These are phyloP conservation scores for Pseudogymnoascus sp. DNA, from an alignment of 2,329 filamentous ascomycete genomes.

Conservation along the genomic window DNA sequence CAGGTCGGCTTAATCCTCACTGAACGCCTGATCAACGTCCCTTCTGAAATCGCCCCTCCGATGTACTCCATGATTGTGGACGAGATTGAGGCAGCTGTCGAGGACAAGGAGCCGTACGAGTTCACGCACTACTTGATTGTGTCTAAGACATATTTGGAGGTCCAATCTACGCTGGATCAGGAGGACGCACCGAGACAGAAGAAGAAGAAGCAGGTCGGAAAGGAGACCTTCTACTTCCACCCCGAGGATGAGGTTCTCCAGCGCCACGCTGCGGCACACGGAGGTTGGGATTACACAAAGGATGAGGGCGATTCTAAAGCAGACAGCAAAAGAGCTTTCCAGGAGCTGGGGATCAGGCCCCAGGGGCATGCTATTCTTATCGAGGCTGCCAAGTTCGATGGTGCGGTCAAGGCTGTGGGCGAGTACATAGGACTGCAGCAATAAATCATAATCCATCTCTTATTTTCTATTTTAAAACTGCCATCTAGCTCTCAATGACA, in stretches of 20 bases:
- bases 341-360: conserved; percentile 82
- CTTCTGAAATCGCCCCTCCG: conserved; percentile 82
- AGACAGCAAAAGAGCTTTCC: conserved; percentile 90
- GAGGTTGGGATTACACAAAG: conserved; percentile 70
- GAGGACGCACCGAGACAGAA: conserved; percentile 53
- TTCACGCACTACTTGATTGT: conserved; percentile 91
- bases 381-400: conserved; percentile 67
- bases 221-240: conserved; percentile 80
- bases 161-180: conserved; percentile 69
- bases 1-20: conserved; percentile 82
- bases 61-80: conserved; percentile 93
- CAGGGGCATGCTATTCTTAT: conserved; percentile 81
- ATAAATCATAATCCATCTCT: conserved; percentile 26
- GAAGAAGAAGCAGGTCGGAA: conserved; percentile 56
- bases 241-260: conserved; percentile 89
- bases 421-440: conserved; percentile 59
- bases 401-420: conserved; percentile 65
- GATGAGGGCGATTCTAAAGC: conserved; percentile 68
- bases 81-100: conserved; percentile 79
- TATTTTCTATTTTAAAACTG: conserved; percentile 9
- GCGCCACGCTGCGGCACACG: conserved; percentile 61
- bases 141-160: conserved; percentile 86
- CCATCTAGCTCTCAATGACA: conserved; percentile 4
- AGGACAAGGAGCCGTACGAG: conserved; percentile 84
- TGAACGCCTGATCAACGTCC: conserved; percentile 93